These are phyloP conservation scores for Neoboletus magnificus DNA, from an alignment of 768 basidiomycete genomes.

Conservation along the genomic window DNA sequence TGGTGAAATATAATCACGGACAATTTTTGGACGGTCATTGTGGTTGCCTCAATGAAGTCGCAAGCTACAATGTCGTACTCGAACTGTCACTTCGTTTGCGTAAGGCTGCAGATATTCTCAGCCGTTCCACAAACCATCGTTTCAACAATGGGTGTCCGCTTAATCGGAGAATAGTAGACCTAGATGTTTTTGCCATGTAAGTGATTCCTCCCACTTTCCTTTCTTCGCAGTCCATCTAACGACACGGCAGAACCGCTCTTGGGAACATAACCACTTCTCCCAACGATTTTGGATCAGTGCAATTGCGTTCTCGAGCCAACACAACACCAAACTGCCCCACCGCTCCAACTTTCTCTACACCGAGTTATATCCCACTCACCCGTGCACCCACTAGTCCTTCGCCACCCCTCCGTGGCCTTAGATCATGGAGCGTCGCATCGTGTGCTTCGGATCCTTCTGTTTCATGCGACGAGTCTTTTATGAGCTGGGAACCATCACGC, in stretches of 20 bases:
- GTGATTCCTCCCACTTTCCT: slow-evolving; percentile 16
- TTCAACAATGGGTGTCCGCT: slow-evolving; percentile 34
- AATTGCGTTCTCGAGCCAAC: slow-evolving; percentile 14
- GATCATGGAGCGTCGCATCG: slow-evolving; percentile 18
- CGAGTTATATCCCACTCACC: slow-evolving; percentile 14
- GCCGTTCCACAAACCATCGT: slow-evolving; percentile 42
- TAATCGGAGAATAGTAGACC: slow-evolving; percentile 44
- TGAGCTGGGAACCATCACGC: slow-evolving; percentile 57
- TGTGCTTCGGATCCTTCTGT: slow-evolving; percentile 29
- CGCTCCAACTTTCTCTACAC: slow-evolving; percentile 11
- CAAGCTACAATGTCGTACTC: slow-evolving; percentile 55
- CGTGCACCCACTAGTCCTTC: slow-evolving; percentile 20
- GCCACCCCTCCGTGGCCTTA: slow-evolving; percentile 14
- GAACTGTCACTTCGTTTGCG: slow-evolving; percentile 65
- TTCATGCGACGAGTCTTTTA: slow-evolving; percentile 54
- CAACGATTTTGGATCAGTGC: slow-evolving; percentile 19
- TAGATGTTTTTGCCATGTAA: slow-evolving; percentile 54
- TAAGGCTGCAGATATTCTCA: slow-evolving; percentile 55
- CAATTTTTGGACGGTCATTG: slow-evolving; percentile 41
- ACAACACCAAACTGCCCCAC: neutral
- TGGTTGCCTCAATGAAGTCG: slow-evolving; percentile 53
- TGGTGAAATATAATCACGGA: slow-evolving; percentile 14
- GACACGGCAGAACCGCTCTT: slow-evolving; percentile 37
- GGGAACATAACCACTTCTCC: slow-evolving; percentile 33
- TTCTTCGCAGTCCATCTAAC: slow-evolving; percentile 8